These are phyloP conservation scores for Nymphaea thermarum DNA, from an alignment of 164 flowering plant species.

Conservation along the genomic window DNA sequence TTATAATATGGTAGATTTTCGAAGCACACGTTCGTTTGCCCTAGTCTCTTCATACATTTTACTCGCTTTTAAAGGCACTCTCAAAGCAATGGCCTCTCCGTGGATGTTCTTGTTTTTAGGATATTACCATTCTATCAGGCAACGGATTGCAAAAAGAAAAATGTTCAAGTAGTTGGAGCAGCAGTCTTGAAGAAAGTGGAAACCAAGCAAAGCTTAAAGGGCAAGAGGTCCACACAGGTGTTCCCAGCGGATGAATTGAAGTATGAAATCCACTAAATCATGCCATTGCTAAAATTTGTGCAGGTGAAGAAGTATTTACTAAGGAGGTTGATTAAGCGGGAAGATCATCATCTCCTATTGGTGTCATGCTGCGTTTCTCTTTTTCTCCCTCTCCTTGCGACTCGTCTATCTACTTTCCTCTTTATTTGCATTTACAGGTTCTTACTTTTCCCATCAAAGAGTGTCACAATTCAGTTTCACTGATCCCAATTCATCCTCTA, in stretches of 20 bases:
- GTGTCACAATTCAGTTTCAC: too few species aligned
- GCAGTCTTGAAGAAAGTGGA: slow-evolving; percentile 57
- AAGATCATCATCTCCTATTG: neutral
- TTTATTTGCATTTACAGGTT: too few species aligned
- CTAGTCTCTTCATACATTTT: neutral
- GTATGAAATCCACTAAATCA: slow-evolving; percentile 81
- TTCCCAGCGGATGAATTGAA: slow-evolving; percentile 23
- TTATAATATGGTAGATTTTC: neutral
- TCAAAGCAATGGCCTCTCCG: slow-evolving; percentile 26
- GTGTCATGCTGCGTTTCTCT: neutral
- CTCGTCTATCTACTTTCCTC: too few species aligned
- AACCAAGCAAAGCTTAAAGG: slow-evolving; percentile 62
- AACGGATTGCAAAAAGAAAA: neutral
- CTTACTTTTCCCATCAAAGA: too few species aligned
- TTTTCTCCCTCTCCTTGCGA: too few species aligned
- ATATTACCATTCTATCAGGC: neutral
- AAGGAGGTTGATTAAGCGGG: slow-evolving; percentile 59
- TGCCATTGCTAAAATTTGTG: slow-evolving; percentile 91
- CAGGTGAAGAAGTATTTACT: slow-evolving; percentile 60
- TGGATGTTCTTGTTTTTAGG: neutral
- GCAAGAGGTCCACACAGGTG: slow-evolving; percentile 29
- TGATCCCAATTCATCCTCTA: too few species aligned
- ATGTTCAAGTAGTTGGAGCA: slow-evolving; percentile 42
- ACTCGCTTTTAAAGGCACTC: slow-evolving; percentile 40
- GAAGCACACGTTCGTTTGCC: neutral